A percentile compares a stretch with the other conserved stretches of the same genome.
Conservation (phyloP, 2,329 filamentous ascomycete species). For the Paecilomyces formosus region DNA sequence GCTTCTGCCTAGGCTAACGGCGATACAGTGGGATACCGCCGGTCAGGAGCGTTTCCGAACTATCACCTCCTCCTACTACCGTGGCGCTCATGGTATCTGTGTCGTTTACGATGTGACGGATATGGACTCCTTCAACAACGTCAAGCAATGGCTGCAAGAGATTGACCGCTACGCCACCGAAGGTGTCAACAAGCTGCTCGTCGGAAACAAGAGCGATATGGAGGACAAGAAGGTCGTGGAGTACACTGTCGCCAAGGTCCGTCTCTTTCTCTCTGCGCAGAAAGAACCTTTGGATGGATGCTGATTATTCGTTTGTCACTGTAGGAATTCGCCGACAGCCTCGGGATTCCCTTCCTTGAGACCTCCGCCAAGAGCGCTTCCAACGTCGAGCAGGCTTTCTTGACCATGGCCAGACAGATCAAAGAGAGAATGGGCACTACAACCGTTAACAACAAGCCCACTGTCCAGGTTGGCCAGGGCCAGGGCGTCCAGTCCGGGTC, state of each 20-base stretch:
- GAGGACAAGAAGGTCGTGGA: constrained; percentile 99
- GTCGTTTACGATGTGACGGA: constrained; percentile 99
- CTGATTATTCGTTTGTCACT: constrained; percentile 8
- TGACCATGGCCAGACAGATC: constrained; percentile 99
- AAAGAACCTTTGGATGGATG: background rate
- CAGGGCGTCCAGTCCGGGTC: constrained; percentile 86
- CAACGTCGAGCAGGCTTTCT: constrained; percentile 98
- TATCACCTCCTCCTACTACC: constrained; percentile 99
- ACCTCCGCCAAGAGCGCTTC: constrained; percentile 99
- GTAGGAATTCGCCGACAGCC: constrained; percentile 96
- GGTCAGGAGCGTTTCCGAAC: constrained; percentile 99
- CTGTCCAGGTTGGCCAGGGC: constrained; percentile 89
- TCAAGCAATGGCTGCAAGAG: constrained; percentile 99
- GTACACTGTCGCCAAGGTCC: constrained; percentile 97
- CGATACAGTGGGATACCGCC: constrained; percentile 86
- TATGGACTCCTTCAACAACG: constrained; percentile 99
- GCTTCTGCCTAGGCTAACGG: constrained; percentile 8
- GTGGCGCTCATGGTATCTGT: constrained; percentile 97
- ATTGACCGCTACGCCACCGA: constrained; percentile 99
- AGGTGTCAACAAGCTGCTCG: constrained; percentile 97
- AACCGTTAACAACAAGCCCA: constrained; percentile 96
- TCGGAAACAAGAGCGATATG: constrained; percentile 99
- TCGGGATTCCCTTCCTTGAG: constrained; percentile 98
- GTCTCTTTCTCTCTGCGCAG: constrained; percentile 15
- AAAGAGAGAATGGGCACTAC: constrained; percentile 99